These are phyloP conservation scores for Phytophthora litchii DNA, from an alignment of 352 stramenopile genomes.

Conservation along the genomic window DNA sequence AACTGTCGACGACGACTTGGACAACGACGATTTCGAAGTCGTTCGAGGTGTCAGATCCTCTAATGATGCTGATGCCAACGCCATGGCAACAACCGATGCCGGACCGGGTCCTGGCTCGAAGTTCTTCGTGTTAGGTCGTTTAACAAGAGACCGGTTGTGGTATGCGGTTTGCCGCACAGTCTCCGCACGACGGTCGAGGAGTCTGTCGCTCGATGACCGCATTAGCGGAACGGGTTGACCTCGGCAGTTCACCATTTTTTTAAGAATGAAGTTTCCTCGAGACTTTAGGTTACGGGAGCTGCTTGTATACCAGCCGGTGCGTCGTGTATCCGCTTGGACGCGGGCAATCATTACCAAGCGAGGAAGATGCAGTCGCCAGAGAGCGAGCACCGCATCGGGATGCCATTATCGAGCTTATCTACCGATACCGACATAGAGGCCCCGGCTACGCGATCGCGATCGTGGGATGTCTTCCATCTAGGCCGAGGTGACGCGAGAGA, in stretches of 20 bases:
- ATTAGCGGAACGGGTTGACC: constrained; percentile 18
- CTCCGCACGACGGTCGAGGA: constrained; percentile 11
- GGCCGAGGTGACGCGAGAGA: constrained; percentile 20
- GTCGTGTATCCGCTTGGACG: not conserved
- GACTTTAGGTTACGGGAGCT: constrained; percentile 1
- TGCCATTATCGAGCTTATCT: constrained; percentile 5
- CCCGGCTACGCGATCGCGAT: constrained; percentile 21
- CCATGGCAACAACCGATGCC: constrained; percentile 28
- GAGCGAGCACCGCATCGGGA: constrained; percentile 13
- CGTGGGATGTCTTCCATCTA: constrained; percentile 14
- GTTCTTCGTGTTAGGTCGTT: constrained; percentile 13
- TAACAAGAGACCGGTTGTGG: constrained; percentile 7
- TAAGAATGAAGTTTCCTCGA: constrained; percentile 10
- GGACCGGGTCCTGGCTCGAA: constrained; percentile 13
- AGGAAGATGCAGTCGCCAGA: constrained; percentile 25
- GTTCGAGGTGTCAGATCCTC: constrained; percentile 20
- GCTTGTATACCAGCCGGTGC: constrained; percentile 8
- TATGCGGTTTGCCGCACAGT: constrained; percentile 6
- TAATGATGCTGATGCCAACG: constrained; percentile 25
- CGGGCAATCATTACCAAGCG: constrained; percentile 1
- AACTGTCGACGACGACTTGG: constrained; percentile 16
- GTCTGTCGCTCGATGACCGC: constrained; percentile 1
- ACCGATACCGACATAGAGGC: constrained; percentile 1
- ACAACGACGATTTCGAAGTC: constrained; percentile 17
- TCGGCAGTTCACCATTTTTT: constrained; percentile 41